A percentile compares a stretch with the other conserved stretches of the same genome.
phyloP scores from a whole-genome alignment of 208 protist species.

The Crithidia acanthocephali region DNA sequence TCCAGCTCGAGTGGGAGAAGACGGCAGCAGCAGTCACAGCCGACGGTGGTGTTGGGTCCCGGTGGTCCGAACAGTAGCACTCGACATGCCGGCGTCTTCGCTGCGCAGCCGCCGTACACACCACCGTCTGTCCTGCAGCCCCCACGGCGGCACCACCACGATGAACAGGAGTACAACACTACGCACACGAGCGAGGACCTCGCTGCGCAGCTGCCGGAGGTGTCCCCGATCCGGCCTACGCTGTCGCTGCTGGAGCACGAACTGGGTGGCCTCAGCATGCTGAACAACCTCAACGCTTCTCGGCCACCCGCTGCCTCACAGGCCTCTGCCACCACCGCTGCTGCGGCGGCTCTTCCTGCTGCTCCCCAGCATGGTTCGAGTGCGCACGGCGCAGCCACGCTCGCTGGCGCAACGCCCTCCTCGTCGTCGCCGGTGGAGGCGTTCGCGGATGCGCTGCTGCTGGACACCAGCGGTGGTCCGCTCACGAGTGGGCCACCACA shows the following conservation, averaged over 20 bases:
- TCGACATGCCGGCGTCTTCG: too few species aligned
- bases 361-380: too few species aligned
- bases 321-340: background rate
- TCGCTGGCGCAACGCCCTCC: background rate
- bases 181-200: background rate
- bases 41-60: too few species aligned
- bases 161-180: background rate
- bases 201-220: background rate
- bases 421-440: slow-evolving; percentile 47
- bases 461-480: slow-evolving; percentile 17
- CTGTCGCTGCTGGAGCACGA: background rate
- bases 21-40: too few species aligned
- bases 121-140: background rate
- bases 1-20: too few species aligned
- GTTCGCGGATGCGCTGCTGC: slow-evolving; percentile 51
- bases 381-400: too few species aligned
- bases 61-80: too few species aligned
- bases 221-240: slow-evolving; percentile 6
- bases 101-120: background rate
- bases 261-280: background rate
- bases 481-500: background rate
- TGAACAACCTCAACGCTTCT: background rate
- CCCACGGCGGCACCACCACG: background rate
- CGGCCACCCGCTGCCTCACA: background rate
- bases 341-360: background rate